These are phyloP conservation scores for Vitis labrusca DNA, from an alignment of 164 flowering plant species.

Conservation along the genomic window DNA sequence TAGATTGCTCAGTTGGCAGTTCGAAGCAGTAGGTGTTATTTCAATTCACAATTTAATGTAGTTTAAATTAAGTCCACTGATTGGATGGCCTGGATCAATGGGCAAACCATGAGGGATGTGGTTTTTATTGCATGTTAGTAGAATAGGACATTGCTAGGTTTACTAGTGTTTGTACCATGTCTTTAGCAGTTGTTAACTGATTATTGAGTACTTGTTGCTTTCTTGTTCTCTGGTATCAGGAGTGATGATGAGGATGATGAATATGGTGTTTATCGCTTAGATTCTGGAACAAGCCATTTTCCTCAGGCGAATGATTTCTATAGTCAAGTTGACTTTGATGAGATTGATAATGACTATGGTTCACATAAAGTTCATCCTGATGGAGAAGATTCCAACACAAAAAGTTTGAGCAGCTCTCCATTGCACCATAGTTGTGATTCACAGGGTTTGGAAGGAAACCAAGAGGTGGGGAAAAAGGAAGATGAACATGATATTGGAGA, in stretches of 20 bases:
- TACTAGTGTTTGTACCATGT: background rate
- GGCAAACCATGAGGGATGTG: too few species aligned
- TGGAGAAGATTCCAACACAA: constrained; percentile 37
- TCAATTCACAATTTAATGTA: too few species aligned
- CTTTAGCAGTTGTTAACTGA: background rate
- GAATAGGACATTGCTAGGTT: too few species aligned
- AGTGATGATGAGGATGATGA: constrained; percentile 77
- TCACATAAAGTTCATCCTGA: constrained; percentile 48
- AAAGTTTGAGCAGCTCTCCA: constrained; percentile 47
- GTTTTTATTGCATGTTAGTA: too few species aligned
- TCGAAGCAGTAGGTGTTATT: too few species aligned
- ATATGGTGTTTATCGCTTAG: constrained; percentile 49
- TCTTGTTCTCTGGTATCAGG: constrained; percentile 38
- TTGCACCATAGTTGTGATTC: constrained; percentile 32
- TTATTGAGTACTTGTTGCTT: constrained; percentile 1
- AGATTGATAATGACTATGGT: constrained; percentile 41
- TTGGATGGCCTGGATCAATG: too few species aligned
- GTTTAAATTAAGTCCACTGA: too few species aligned
- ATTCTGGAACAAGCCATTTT: constrained; percentile 47
- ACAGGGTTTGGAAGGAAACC: constrained; percentile 25
- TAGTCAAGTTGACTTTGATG: constrained; percentile 53
- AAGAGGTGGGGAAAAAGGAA: constrained; percentile 29
- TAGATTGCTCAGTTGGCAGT: too few species aligned
- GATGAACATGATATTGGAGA: constrained; percentile 38
- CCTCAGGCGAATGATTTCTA: constrained; percentile 43